Evolutionary conservation across 176 grass and related monocot species (phyloP).

Genomic region (Aegilops longissima): DNA sequence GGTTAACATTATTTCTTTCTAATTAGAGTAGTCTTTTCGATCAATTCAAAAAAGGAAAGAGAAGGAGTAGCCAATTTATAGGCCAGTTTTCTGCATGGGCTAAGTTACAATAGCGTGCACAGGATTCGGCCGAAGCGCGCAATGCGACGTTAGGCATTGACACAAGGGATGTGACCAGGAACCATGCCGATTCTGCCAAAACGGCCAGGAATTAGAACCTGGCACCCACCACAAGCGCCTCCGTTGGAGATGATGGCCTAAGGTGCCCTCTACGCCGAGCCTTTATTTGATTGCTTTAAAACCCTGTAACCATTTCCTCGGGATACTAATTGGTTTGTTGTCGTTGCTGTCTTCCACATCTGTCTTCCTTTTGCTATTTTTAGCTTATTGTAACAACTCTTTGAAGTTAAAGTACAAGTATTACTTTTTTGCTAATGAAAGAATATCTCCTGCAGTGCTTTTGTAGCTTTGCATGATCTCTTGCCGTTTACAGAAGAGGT

Average conservation of each 20-base stretch:
- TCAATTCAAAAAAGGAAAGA: too few species aligned
- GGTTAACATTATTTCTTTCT: neutral
- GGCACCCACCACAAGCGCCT: too few species aligned
- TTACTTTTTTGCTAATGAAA: constrained; percentile 21
- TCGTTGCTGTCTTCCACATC: neutral
- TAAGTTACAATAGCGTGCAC: too few species aligned
- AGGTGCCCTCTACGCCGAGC: neutral
- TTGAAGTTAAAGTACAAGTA: neutral
- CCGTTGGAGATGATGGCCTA: neutral
- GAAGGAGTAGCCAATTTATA: neutral
- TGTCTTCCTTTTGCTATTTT: constrained; percentile 6
- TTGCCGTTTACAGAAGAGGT: constrained; percentile 73
- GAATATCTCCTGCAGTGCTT: constrained; percentile 61
- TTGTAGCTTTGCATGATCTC: constrained; percentile 77
- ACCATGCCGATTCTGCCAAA: too few species aligned
- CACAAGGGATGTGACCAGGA: too few species aligned
- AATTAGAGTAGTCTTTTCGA: neutral
- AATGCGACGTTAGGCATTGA: too few species aligned
- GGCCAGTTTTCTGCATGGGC: too few species aligned
- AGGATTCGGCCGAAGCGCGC: too few species aligned
- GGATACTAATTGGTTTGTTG: constrained; percentile 2
- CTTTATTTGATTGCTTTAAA: constrained; percentile 15
- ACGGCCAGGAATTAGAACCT: too few species aligned
- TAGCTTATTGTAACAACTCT: constrained; percentile 3
- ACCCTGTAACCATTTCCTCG: neutral